Percentiles rank a stretch among this genome's conserved stretches.
phyloP scores from a whole-genome alignment of 2,329 filamentous ascomycete genomes.

The Cordyceps cateniannulata region DNA sequence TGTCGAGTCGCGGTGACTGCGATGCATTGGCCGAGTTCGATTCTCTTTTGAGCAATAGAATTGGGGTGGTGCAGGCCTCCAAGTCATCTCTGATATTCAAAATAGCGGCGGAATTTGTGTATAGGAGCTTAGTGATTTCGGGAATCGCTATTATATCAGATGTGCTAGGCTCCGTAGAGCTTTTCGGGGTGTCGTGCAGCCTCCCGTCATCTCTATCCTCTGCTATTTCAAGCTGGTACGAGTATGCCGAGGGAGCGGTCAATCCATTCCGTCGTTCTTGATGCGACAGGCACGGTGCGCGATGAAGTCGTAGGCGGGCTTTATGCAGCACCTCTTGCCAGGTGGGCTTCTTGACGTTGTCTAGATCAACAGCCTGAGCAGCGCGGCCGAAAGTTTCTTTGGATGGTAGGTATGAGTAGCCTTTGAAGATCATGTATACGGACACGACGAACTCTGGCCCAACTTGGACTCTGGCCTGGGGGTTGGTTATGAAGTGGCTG shows the following conservation, averaged over 20 bases:
- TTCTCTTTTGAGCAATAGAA: conserved; percentile 70
- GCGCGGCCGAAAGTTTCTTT: background rate
- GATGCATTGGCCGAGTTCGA: conserved; percentile 49
- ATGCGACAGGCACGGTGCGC: conserved; percentile 46
- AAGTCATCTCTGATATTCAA: conserved; percentile 61
- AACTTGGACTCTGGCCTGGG: conserved; percentile 65
- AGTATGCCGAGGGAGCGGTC: conserved; percentile 39
- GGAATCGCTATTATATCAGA: conserved; percentile 47
- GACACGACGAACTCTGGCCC: conserved; percentile 82
- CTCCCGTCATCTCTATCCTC: conserved; percentile 67
- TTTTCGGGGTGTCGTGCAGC: conserved; percentile 37
- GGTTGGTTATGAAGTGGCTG: conserved; percentile 65
- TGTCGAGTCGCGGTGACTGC: background rate
- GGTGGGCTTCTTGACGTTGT: conserved; percentile 54
- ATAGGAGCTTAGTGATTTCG: conserved; percentile 82
- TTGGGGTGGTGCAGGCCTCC: conserved; percentile 42
- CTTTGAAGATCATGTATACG: conserved; percentile 89
- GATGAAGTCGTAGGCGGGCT: conserved; percentile 71
- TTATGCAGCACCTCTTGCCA: conserved; percentile 99
- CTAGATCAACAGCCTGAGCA: background rate
- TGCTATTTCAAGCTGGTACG: conserved; percentile 74
- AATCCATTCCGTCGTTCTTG: background rate
- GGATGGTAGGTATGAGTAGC: conserved; percentile 49
- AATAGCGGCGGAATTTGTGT: conserved; percentile 83
- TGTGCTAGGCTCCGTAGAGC: conserved; percentile 35